phyloP scores from a whole-genome alignment of 2,329 filamentous ascomycete genomes.

The Claviceps pazoutovae region DNA sequence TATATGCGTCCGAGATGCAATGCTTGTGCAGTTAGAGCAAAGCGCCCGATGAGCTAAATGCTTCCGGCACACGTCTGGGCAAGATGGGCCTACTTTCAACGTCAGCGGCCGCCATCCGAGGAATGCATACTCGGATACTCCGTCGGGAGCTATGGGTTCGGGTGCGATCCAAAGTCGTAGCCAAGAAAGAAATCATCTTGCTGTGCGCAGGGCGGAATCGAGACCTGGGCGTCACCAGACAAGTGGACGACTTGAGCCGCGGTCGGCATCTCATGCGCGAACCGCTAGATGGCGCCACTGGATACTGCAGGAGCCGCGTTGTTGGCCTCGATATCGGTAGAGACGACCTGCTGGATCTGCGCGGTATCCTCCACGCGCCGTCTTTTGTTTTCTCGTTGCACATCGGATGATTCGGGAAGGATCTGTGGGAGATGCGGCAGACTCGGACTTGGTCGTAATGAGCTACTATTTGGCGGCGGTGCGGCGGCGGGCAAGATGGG shows the following conservation, averaged over 20 bases:
- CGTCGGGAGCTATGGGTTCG: neutral
- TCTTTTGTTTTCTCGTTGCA: conserved; percentile 2
- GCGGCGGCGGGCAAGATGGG: conserved; percentile 8
- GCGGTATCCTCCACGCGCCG: neutral
- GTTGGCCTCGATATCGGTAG: neutral
- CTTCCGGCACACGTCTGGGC: too few species aligned
- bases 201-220: neutral
- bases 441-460: neutral
- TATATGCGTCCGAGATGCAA: too few species aligned
- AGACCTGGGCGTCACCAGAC: neutral
- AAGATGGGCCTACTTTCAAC: too few species aligned
- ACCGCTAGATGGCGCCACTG: conserved; percentile 5
- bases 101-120: too few species aligned
- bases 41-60: too few species aligned
- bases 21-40: too few species aligned
- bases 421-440: neutral
- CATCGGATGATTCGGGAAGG: neutral
- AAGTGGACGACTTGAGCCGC: neutral
- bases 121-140: too few species aligned
- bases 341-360: neutral
- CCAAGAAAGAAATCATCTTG: neutral
- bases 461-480: neutral
- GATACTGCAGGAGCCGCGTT: neutral
- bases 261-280: conserved; percentile 1
- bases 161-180: neutral